Base-by-base conservation (phyloP, 352 stramenopile genomes). In the Phytophthora capsici region DNA sequence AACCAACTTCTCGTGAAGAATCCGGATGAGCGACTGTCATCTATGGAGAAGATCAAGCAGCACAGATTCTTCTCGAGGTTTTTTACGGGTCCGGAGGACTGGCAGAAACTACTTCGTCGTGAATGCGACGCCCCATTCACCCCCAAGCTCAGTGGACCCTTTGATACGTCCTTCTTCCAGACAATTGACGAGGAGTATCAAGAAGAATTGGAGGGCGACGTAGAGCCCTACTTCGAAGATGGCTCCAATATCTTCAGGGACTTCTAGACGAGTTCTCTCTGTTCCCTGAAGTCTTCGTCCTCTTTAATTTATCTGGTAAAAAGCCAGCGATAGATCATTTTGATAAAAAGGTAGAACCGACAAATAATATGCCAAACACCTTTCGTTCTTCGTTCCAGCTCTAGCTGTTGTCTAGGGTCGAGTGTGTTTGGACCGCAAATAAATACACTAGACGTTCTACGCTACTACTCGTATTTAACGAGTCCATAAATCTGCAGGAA, bases 161-260 rank as follows among this genome's bases (percentile, higher is more conserved):
- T 92, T 43, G 83, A 92, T 66, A 90, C 83, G 40, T 88, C 79
- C 16, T 88, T 88, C 52, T 90, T 92, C 63, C 69, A 81, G 57
- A 77, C 69, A 5, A 71, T 88, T n/a, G 73, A 81, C 41, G 77
- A 88, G 1, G 69, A 74, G 0, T 80, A 82, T 19, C 67, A 84
- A 19, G 79, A 89, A 20, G 78, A 89, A 37, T 65, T 84, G 30
- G 68, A 89, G 20, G 73, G 77, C 43, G 64, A 70, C 36, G 61
- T 85, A 19, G 57, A 84, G 57, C 81, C 80, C 6, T 92, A 89
- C 62, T 78, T 86, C 40, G 81, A 88, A 41, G 83, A 92, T 49
- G 83, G 81, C 52, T 80, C 77, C 48, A 80, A 90, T 52, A 82
- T 88, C 63, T 90, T 90, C 69, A 58, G 65, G 36, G 80, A 81